These are phyloP conservation scores for Mytilinidion resinicola DNA, from an alignment of 495 filamentous ascomycete species.

Conservation along the genomic window DNA sequence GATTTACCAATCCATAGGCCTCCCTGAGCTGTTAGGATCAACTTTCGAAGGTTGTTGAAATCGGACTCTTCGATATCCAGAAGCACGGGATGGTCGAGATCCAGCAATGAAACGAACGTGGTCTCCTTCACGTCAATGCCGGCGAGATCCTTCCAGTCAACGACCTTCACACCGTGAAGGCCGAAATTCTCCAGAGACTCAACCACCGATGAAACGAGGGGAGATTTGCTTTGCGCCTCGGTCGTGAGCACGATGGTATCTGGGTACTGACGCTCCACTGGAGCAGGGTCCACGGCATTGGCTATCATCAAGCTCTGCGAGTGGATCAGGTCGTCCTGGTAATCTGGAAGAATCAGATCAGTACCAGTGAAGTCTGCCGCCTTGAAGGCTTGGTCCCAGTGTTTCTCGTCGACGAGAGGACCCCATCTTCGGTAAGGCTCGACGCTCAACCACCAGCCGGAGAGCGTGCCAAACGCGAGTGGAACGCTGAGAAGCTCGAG, in stretches of 20 bases:
- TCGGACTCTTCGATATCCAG: neutral
- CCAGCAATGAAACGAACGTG: neutral
- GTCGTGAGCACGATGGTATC: neutral
- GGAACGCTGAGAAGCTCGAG: neutral
- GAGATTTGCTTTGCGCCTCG: neutral
- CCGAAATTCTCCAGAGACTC: neutral
- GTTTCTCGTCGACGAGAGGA: neutral
- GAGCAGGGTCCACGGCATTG: neutral
- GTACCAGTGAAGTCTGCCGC: neutral
- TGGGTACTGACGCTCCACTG: neutral
- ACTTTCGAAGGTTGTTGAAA: neutral
- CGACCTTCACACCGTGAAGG: neutral
- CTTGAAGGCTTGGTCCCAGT: neutral
- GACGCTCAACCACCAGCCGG: constrained; percentile 6
- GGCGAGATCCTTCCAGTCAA: neutral
- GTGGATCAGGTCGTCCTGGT: neutral
- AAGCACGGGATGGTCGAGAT: neutral
- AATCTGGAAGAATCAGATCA: neutral
- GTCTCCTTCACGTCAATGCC: neutral
- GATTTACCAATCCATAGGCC: neutral
- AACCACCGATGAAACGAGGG: neutral
- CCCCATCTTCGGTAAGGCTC: neutral
- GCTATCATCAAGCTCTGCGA: neutral
- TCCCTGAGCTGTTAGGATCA: neutral
- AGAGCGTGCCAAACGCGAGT: constrained; percentile 6